phyloP scores from a whole-genome alignment of 2,329 filamentous ascomycete genomes.

The Botryosphaeria agaves region DNA sequence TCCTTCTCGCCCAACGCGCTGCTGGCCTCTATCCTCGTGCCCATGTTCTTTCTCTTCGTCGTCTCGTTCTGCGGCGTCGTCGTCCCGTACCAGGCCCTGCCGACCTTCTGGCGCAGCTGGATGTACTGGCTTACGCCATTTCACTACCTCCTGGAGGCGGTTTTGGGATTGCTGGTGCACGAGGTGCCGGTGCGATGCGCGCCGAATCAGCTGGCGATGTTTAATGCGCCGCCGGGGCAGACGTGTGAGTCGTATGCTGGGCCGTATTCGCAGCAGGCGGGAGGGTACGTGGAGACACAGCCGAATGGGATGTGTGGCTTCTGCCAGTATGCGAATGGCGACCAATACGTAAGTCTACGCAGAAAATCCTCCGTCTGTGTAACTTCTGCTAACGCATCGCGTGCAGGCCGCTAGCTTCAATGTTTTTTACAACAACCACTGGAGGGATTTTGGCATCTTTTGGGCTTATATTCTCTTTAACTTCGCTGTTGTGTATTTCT shows the following conservation, averaged over 20 bases:
- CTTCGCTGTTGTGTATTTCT: slow-evolving; percentile 34
- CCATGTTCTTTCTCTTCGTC: slow-evolving; percentile 48
- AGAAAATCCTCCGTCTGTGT: background rate
- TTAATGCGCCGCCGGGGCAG: slow-evolving; percentile 31
- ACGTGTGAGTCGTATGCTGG: slow-evolving; percentile 42
- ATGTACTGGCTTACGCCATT: slow-evolving; percentile 23
- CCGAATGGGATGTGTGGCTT: slow-evolving; percentile 41
- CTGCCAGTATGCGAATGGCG: slow-evolving; percentile 44
- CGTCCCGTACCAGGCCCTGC: slow-evolving; percentile 33
- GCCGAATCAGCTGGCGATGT: slow-evolving; percentile 17
- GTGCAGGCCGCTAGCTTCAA: slow-evolving; percentile 32
- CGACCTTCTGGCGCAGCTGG: slow-evolving; percentile 21
- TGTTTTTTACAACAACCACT: slow-evolving; percentile 41
- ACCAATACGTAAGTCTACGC: slow-evolving; percentile 34
- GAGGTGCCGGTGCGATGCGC: slow-evolving; percentile 21
- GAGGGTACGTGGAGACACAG: slow-evolving; percentile 44
- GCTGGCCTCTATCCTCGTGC: slow-evolving; percentile 47
- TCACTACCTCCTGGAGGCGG: slow-evolving; percentile 23
- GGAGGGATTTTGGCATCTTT: slow-evolving; percentile 50
- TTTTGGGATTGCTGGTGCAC: slow-evolving; percentile 23
- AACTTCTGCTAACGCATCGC: background rate
- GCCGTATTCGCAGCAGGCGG: slow-evolving; percentile 32
- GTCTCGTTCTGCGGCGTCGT: slow-evolving; percentile 53
- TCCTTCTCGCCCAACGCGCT: slow-evolving; percentile 49
- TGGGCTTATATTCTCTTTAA: slow-evolving; percentile 49